Evolutionary conservation across 768 basidiomycete genomes (phyloP), one percentile per base, ranked within the genome.

Genomic region (Russula griseocarnosa): DNA sequence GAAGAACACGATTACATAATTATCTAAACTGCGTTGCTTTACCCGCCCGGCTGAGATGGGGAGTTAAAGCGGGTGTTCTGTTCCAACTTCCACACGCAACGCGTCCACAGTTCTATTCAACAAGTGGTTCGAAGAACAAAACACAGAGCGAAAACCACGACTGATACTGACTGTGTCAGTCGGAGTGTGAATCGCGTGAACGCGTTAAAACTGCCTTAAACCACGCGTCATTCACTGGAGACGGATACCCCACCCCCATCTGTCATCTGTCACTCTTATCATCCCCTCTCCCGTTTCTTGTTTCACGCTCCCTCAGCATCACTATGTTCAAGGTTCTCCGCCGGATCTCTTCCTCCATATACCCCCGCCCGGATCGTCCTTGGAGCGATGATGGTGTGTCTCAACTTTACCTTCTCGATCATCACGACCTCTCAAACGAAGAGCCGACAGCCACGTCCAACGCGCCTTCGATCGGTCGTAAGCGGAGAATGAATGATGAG

Each of bases 261-360:
- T 10, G 6, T 32, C n/a, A 20, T 53, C 30, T 10, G 6, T 32
- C n/a, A 24, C 14, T 42, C 58, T 24, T 22, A 52, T 10, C 9
- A 55, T 20, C 53, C 34, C 38, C 36, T 22, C 50, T 47, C 57
- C 22, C 32, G 26, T 47, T 14, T 3, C 44, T 46, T 10, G 13
- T 26, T 46, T 34, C 42, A 18, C 16, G 38, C 10, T 40, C 38
- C 38, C 36, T 42, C 40, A 5, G 26, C 26, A 36, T 36, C 55
- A 62, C 65, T 44, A 87, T 90, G 88, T 88, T 88, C 75, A 80
- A 81, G 67, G 78, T 90, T 67, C 75, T 90, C 67, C 81, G 88
- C 68, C 84, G 87, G 51, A 84, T 90, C 65, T 90, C 88, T 0
- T 79, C 81, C 70, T 84, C 85, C 16, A 79, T 88, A 24, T 82